Percentiles rank a stretch among this genome's conserved stretches.
These are phyloP conservation scores for Lolium rigidum DNA, from an alignment of 176 grass and related monocot species.

Conservation along the genomic window DNA sequence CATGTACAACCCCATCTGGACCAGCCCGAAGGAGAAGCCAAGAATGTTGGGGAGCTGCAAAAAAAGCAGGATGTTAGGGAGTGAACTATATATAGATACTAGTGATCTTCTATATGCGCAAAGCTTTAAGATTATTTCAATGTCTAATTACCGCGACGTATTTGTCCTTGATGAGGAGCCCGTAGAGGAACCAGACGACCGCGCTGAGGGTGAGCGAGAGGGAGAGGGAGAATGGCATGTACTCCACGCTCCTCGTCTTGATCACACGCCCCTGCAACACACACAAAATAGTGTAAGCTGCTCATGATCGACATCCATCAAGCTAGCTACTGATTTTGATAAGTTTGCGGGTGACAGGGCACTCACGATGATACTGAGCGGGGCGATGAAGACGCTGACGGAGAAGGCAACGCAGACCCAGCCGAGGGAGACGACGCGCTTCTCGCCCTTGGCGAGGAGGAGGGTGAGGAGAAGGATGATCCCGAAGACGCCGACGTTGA, in stretches of 20 bases:
- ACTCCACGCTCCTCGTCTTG: constrained; percentile 77
- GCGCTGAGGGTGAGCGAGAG: constrained; percentile 86
- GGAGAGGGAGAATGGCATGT: constrained; percentile 90
- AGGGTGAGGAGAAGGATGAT: constrained; percentile 65
- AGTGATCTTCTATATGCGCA: background rate
- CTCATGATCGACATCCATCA: too few species aligned
- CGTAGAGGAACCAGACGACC: constrained; percentile 85
- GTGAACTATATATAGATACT: background rate
- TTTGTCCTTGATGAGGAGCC: constrained; percentile 79
- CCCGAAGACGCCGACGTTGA: constrained; percentile 68
- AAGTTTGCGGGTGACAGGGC: too few species aligned
- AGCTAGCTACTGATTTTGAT: too few species aligned
- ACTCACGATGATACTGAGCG: constrained; percentile 82
- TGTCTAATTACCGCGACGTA: constrained; percentile 52
- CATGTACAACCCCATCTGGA: constrained; percentile 75
- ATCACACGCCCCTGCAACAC: constrained; percentile 71
- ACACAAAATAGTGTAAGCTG: background rate
- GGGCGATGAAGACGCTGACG: constrained; percentile 76
- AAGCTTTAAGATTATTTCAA: background rate
- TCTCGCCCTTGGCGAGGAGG: constrained; percentile 39
- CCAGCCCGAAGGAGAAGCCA: constrained; percentile 71
- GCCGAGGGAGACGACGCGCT: constrained; percentile 49
- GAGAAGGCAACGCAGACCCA: constrained; percentile 85
- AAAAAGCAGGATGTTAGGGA: background rate
- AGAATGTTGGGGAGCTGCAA: constrained; percentile 73